Conservation (phyloP, 192 early-diverging fungal species). For the Borealophlyctis nickersoniae region DNA sequence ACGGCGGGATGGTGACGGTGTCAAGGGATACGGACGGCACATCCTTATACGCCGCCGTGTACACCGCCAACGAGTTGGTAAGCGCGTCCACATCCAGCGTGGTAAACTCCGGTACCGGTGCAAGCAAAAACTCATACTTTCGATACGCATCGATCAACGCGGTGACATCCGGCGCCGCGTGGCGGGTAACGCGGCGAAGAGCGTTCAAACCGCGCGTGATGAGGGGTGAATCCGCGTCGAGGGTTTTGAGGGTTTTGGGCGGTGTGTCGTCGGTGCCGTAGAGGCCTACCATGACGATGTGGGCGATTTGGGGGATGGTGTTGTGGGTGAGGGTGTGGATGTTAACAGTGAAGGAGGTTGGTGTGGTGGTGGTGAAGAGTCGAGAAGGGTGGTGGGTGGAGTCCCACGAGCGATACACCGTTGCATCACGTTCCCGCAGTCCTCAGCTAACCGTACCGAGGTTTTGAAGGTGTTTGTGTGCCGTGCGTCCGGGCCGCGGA, state of each 20-base stretch:
- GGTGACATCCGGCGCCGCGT: conserved; percentile 5
- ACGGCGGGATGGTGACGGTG: conserved; percentile 26
- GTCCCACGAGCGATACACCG: too few species aligned
- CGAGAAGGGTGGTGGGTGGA: too few species aligned
- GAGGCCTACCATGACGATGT: conserved; percentile 13
- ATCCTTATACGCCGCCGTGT: conserved; percentile 4
- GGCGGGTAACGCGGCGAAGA: conserved; percentile 11
- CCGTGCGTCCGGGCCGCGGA: too few species aligned
- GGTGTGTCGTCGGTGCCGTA: background rate
- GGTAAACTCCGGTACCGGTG: background rate
- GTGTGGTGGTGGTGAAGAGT: too few species aligned
- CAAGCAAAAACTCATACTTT: conserved; percentile 29
- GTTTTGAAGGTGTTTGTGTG: too few species aligned
- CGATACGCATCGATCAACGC: conserved; percentile 19
- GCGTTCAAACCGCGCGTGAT: background rate
- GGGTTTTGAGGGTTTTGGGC: background rate
- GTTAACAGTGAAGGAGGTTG: background rate
- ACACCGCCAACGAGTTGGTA: conserved; percentile 2
- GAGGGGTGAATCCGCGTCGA: conserved; percentile 8
- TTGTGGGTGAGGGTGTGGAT: conserved; percentile 5
- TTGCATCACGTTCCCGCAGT: too few species aligned
- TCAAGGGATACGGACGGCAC: conserved; percentile 9
- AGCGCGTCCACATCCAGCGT: conserved; percentile 15
- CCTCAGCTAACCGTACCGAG: too few species aligned
- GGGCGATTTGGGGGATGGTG: conserved; percentile 19